These are phyloP conservation scores for Nicotiana sylvestris DNA, from an alignment of 257 asterid species.

Conservation along the genomic window DNA sequence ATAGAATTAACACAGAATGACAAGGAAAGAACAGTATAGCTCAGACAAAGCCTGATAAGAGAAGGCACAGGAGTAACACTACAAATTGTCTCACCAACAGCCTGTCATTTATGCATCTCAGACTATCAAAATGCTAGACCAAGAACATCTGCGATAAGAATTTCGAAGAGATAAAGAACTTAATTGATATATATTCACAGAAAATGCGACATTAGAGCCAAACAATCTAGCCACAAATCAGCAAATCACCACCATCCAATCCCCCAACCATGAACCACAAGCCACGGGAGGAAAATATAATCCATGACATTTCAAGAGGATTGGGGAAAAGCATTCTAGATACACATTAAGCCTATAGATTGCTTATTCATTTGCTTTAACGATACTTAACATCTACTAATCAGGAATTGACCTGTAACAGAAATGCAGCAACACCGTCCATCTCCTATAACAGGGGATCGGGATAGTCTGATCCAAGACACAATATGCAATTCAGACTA, in stretches of 20 bases:
- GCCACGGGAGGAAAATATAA: not conserved
- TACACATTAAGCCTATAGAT: not conserved
- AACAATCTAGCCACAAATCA: not conserved
- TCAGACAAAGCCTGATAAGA: not conserved
- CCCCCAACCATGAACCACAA: not conserved
- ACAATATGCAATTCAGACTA: not conserved
- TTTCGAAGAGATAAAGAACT: not conserved
- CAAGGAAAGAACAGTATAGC: not conserved
- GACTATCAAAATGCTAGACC: slow-evolving; percentile 1
- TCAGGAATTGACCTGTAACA: not conserved
- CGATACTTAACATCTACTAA: not conserved
- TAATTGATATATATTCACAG: not conserved
- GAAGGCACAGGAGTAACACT: not conserved
- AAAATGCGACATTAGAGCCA: not conserved
- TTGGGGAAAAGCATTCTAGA: not conserved
- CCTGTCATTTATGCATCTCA: not conserved
- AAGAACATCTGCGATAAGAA: not conserved
- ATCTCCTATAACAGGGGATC: not conserved
- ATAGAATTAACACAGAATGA: not conserved
- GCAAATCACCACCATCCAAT: not conserved
- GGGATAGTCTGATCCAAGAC: not conserved
- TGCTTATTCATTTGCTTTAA: not conserved
- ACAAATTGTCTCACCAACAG: not conserved
- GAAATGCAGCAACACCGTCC: not conserved
- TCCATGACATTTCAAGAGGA: not conserved